Evolutionary conservation across 2,329 filamentous ascomycete genomes (phyloP).

Genomic region (Coleophoma eucalyptorum): DNA sequence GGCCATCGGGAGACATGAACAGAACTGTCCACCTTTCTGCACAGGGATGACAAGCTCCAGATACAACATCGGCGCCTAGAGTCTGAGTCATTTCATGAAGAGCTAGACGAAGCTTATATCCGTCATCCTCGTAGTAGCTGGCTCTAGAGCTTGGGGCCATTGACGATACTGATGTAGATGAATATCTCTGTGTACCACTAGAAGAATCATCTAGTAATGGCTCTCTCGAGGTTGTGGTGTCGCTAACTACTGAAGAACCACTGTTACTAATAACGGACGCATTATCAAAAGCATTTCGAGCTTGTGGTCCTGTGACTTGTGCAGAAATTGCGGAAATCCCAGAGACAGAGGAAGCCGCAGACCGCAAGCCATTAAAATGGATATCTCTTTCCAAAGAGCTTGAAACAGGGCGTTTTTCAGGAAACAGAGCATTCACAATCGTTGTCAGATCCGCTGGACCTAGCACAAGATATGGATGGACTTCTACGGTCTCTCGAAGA

Average conservation of each 20-base stretch:
- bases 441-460: constrained; percentile 77
- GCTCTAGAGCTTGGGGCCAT: constrained; percentile 40
- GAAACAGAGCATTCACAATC: constrained; percentile 79
- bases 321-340: constrained; percentile 67
- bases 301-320: constrained; percentile 60
- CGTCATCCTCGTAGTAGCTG: constrained; percentile 59
- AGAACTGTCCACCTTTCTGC: constrained; percentile 80
- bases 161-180: constrained; percentile 39
- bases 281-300: constrained; percentile 51
- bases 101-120: constrained; percentile 61
- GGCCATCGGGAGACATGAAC: constrained; percentile 72
- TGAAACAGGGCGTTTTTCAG: constrained; percentile 65
- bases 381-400: constrained; percentile 39
- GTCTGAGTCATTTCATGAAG: constrained; percentile 68
- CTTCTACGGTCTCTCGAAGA: constrained; percentile 70
- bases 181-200: constrained; percentile 48
- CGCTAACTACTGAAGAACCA: constrained; percentile 68
- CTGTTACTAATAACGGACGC: constrained; percentile 71
- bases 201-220: constrained; percentile 54
- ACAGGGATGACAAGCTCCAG: constrained; percentile 72
- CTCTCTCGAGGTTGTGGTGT: constrained; percentile 62
- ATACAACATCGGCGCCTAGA: constrained; percentile 59
- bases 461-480: constrained; percentile 76
- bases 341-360: constrained; percentile 62
- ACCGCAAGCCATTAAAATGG: constrained; percentile 59